phyloP scores from a whole-genome alignment of 2,329 filamentous ascomycete species.

The Mycosphaerelloides madeirae region DNA sequence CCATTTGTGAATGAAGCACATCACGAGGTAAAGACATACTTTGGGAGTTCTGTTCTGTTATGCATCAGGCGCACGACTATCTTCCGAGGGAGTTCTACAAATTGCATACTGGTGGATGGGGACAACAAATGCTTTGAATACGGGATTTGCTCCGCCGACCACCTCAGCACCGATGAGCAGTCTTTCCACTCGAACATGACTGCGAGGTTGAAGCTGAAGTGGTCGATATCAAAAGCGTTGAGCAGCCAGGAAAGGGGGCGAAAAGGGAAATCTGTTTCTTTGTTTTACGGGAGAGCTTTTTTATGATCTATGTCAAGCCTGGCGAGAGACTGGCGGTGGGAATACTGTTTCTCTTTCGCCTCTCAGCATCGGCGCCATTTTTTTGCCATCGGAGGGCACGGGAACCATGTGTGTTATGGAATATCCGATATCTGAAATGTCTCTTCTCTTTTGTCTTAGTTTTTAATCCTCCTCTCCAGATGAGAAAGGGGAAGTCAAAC shows the following conservation, averaged over 20 bases:
- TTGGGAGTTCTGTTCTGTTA: constrained; percentile 1
- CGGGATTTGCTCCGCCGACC: constrained; percentile 20
- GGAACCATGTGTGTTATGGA: no score
- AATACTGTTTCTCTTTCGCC: not conserved
- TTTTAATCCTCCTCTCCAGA: no score
- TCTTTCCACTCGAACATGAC: not conserved
- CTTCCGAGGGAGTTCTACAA: constrained; percentile 14
- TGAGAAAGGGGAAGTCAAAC: no score
- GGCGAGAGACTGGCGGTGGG: not conserved
- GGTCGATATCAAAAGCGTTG: constrained; percentile 22
- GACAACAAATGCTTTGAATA: constrained; percentile 18
- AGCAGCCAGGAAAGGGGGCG: constrained; percentile 16
- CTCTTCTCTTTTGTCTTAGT: no score
- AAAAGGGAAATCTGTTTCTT: not conserved
- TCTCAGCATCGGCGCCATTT: no score
- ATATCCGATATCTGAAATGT: no score
- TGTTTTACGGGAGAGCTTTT: no score
- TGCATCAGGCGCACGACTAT: constrained; percentile 8
- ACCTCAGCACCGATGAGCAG: constrained; percentile 25
- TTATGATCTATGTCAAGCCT: no score
- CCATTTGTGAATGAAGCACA: constrained; percentile 5
- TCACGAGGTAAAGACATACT: constrained; percentile 3
- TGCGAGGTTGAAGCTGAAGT: constrained; percentile 35
- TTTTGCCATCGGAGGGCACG: no score
- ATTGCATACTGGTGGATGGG: constrained; percentile 13